Percentiles rank a stretch among this genome's conserved stretches.
Evolutionary conservation across 2,329 filamentous ascomycete species (phyloP).

Genomic region (Apiospora malaysiana): DNA sequence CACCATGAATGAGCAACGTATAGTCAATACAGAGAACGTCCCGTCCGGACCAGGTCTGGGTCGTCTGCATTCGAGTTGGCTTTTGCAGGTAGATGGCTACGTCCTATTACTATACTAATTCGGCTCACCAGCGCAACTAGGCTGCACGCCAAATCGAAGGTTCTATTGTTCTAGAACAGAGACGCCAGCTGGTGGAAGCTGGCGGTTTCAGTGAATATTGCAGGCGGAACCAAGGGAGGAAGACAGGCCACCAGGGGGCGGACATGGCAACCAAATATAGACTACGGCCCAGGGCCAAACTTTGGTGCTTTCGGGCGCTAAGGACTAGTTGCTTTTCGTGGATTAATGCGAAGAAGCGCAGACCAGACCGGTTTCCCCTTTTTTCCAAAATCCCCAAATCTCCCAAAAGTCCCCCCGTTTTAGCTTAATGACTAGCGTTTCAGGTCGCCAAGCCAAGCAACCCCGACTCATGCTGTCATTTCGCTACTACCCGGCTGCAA

Average conservation of each 20-base stretch:
- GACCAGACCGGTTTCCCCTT: not conserved
- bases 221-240: not conserved
- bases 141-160: not conserved
- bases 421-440: constrained; percentile 6
- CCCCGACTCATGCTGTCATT: constrained; percentile 6
- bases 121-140: not conserved
- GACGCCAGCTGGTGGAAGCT: not conserved
- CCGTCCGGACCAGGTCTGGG: no score
- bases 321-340: not conserved
- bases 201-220: not conserved
- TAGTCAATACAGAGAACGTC: not conserved
- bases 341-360: not conserved
- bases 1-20: not conserved
- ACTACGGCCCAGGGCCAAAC: not conserved
- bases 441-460: not conserved
- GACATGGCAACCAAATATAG: not conserved
- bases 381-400: not conserved
- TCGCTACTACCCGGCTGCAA: not conserved
- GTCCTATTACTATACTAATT: not conserved
- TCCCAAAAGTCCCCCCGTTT: not conserved
- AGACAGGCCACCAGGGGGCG: not conserved
- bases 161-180: not conserved
- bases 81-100: no score
- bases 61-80: no score
- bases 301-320: not conserved